Base-by-base conservation (phyloP, 2,329 filamentous ascomycete species). In the Verticillium tricorpus region DNA sequence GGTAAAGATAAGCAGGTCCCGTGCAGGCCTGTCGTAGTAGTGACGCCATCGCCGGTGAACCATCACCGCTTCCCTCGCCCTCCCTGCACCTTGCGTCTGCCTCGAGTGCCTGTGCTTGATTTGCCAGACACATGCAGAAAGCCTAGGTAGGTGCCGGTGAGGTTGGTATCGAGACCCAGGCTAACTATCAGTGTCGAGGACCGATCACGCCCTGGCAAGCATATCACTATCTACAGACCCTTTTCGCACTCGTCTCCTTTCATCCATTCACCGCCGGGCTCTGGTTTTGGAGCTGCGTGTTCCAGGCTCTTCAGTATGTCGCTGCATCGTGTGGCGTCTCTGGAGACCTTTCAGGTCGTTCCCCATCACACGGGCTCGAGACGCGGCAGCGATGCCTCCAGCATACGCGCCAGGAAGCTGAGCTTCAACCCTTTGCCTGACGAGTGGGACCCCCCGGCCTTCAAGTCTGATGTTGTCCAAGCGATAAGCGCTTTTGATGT, bases 401-500 rank as follows among this genome's bases (percentile, higher is more conserved):
- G 63, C 56, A 64, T 78, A 19, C 78, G 81, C 34, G 76, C 80
- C 12, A 77, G 79, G 57, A 81, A 80, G 62, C 73, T 85, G 56
- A 83, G 75, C 66, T 85, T 85, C 70, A 85, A 84, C 67, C 82
- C 82, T 8, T 70, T 85, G 22, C 82, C 82, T 4, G 78, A 83
- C 60, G 77, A 78, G 62, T 84, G 80, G 78, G 76, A 83, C 67
- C 77, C 80, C 34, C 71, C 75, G 5, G 70, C 73, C 40, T 68
- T 72, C 57, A 73, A 74, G 17, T 68, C 75, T n/a, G 76, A 78
- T 34, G 76, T 76, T 61, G 72, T 75, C n/a, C 77, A 80, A 57
- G 76, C 81, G 5, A 76, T 84, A 11, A 78, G 80, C 4, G 82
- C 82, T 14, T 85, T 84, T 64, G 79, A 84, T 66, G 82, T 85